These are phyloP conservation scores for Apiotrichum porosum DNA, from an alignment of 1,284 basidiomycete genomes.

Conservation along the genomic window DNA sequence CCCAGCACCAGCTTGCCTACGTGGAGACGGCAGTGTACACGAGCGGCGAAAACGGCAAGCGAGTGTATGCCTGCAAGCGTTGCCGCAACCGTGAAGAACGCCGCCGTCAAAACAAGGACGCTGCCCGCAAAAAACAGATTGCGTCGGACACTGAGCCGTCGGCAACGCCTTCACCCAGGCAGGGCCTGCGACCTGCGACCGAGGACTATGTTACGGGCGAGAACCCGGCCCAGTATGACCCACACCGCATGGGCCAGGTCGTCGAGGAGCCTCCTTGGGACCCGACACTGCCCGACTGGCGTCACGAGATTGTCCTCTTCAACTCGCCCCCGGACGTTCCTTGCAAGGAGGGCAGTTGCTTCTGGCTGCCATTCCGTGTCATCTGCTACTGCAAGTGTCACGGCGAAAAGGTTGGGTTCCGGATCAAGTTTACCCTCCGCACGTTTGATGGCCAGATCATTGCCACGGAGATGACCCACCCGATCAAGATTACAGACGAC, in stretches of 20 bases:
- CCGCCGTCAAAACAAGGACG: slow-evolving; percentile 37
- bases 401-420: slow-evolving; percentile 91
- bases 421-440: slow-evolving; percentile 82
- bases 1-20: slow-evolving; percentile 34
- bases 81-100: slow-evolving; percentile 77
- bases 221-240: slow-evolving; percentile 41
- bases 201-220: slow-evolving; percentile 39
- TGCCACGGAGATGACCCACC: slow-evolving; percentile 75
- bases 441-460: slow-evolving; percentile 75
- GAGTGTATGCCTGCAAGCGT: slow-evolving; percentile 72
- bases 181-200: slow-evolving; percentile 22
- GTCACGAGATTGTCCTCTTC: slow-evolving; percentile 79
- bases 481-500: slow-evolving; percentile 99
- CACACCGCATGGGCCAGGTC: slow-evolving; percentile 30
- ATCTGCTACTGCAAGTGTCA: slow-evolving; percentile 99
- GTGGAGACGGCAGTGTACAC: slow-evolving; percentile 47
- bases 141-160: slow-evolving; percentile 29
- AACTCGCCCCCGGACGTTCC: slow-evolving; percentile 90
- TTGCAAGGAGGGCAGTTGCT: slow-evolving; percentile 79
- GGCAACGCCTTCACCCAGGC: slow-evolving; percentile 11
- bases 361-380: slow-evolving; percentile 81
- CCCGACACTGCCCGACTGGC: slow-evolving; percentile 37
- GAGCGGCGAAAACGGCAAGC: slow-evolving; percentile 38
- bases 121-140: slow-evolving; percentile 34
- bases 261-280: slow-evolving; percentile 45